Base-by-base conservation (phyloP, 306 rosid genomes). In the Medicago ruthenica region DNA sequence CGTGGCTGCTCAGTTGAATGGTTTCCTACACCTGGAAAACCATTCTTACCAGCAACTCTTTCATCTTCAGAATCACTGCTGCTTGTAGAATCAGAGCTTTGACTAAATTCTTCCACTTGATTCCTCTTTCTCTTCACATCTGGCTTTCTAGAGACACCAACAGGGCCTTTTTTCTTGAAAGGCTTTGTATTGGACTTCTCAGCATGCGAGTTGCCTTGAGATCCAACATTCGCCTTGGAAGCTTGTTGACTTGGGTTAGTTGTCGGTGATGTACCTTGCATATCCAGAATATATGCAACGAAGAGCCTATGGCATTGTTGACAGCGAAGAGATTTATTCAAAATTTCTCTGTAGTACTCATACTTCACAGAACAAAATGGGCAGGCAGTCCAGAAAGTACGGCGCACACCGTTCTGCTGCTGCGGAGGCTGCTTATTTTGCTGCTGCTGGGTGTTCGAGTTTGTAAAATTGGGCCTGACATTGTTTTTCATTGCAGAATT, bases 351-450 rank as follows among this genome's bases (percentile, higher is more conserved):
- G 67, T 84, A 87, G 70, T 90, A 95, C 79, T 92, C 93, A 81
- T 87, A 95, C 85, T 51, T 85, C 9, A 88, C 85, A 6, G 77
- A 57, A 81, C 99, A 95, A 82, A 86, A 90, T n/a, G 97, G 92
- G 81, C 99, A 95, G 36, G 20, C 76, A 27, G 99, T 95, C 99
- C 99, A 95, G 77, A 95, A 95, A 3, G 99, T 89, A 27, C 82
- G 22, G 22, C 73, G 84, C 44, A 15, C 75, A 71, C 77, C 86
- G 42, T 85, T 76, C 54, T 63, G 67, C 47, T 85, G 87, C 9
- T 79, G 78, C 47, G 15, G 5, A 24, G 79, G 70, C 79, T 74
- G 86, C 70, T 57, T 85, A 27, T 82, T 69, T 74, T 79, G 90
- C 71, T 47, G 85, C 24, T 62, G 77, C 54, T 55, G 89, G 67